phyloP scores from a whole-genome alignment of 2,329 filamentous ascomycete genomes.

The Nothopassalora personata region DNA sequence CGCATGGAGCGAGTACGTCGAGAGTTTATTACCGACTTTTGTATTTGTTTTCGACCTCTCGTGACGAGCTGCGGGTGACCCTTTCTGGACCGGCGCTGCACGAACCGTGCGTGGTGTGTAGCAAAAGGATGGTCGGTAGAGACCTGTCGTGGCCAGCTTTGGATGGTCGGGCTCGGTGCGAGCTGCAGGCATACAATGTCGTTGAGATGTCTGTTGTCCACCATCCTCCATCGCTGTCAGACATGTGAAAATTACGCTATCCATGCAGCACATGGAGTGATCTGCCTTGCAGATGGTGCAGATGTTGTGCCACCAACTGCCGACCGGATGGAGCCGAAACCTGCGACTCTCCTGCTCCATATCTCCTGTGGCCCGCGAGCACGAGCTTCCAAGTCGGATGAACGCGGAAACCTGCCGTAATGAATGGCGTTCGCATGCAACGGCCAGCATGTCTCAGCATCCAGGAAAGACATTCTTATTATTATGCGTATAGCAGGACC shows the following conservation, averaged over 20 bases:
- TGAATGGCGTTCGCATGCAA: background rate
- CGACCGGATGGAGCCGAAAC: background rate
- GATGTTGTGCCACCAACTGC: background rate
- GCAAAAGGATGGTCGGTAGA: background rate
- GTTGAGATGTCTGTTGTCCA: background rate
- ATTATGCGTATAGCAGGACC: background rate
- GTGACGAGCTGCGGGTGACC: background rate
- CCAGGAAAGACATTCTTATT: background rate
- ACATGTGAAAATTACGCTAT: background rate
- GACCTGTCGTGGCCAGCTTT: background rate
- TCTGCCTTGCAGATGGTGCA: background rate
- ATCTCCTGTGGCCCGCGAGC: background rate
- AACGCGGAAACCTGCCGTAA: background rate
- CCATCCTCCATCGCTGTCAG: background rate
- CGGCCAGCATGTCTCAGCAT: background rate
- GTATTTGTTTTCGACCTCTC: background rate
- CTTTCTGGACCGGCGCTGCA: background rate
- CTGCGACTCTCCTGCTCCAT: background rate
- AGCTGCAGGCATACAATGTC: constrained; percentile 1
- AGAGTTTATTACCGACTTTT: constrained; percentile 1
- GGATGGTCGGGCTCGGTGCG: background rate
- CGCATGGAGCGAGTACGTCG: background rate
- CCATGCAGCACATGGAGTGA: background rate
- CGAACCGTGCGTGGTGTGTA: background rate
- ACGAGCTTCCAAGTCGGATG: background rate